Conservation (phyloP, 1,284 basidiomycete species). For the Malassezia nana region DNA sequence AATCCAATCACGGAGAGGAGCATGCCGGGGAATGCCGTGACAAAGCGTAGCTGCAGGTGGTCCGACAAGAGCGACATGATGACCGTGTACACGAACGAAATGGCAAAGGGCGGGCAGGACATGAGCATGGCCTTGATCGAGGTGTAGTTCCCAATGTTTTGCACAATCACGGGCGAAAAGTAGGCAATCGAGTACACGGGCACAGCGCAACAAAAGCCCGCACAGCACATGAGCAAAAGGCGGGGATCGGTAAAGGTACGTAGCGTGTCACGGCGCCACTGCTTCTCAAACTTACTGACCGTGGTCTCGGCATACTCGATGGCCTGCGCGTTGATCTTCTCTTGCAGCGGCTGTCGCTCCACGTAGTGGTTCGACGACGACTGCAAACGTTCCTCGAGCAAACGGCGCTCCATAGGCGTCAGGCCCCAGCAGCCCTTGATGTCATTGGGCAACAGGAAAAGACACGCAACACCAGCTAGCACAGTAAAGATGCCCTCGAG, state of each 20-base stretch:
- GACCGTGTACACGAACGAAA: slow-evolving; percentile 30
- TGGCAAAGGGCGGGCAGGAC: slow-evolving; percentile 33
- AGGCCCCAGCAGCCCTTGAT: slow-evolving; percentile 29
- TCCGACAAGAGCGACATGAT: slow-evolving; percentile 30
- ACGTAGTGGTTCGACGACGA: not conserved
- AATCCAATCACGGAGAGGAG: slow-evolving; percentile 27
- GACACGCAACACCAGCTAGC: slow-evolving; percentile 25
- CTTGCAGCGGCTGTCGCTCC: not conserved
- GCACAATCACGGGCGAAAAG: slow-evolving; percentile 39
- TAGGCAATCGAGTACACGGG: slow-evolving; percentile 32
- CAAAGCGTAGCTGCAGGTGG: slow-evolving; percentile 25
- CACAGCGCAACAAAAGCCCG: slow-evolving; percentile 27
- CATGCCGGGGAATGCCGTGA: slow-evolving; percentile 20
- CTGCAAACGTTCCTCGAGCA: slow-evolving; percentile 27
- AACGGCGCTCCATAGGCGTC: slow-evolving; percentile 21
- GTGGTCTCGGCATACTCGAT: not conserved
- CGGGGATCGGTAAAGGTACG: slow-evolving; percentile 30
- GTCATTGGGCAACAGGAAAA: slow-evolving; percentile 32
- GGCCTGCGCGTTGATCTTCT: not conserved
- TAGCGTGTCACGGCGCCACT: slow-evolving; percentile 24
- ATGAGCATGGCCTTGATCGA: slow-evolving; percentile 29
- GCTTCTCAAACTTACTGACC: not conserved
- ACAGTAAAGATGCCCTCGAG: slow-evolving; percentile 37
- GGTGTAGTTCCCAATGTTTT: slow-evolving; percentile 22
- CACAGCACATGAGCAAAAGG: slow-evolving; percentile 22